Base-by-base conservation (phyloP, 2,329 filamentous ascomycete species). In the Davidsoniella neocaledoniae region DNA sequence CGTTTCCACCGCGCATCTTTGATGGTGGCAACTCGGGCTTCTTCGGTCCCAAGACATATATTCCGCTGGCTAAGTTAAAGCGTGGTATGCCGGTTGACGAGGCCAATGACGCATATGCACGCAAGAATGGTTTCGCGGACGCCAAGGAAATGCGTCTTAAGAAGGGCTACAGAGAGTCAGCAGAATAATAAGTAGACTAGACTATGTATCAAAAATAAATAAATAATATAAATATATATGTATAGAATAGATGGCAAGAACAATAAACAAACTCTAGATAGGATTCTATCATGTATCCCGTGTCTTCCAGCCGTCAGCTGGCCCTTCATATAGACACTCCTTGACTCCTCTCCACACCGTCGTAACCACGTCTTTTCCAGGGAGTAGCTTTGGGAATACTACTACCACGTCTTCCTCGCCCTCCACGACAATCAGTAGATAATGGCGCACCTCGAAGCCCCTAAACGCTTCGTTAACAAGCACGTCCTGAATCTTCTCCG, bases 391-490 rank as follows among this genome's bases (percentile, higher is more conserved):
- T 2, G 90, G 90, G 62, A 98, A 98, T 2, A 96, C 87, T n/a
- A 98, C 90, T 0, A 96, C 84, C 4, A 94, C 75, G 56, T 91
- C 81, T 49, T 81, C 76, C 65, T 96, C 90, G 2, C 81, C 87
- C 57, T 93, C 83, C 16, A 96, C 86, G 48, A 96, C 82, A 26
- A 96, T 84, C 4, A 86, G 78, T 7, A 98, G 68, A 60, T 94
- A 95, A 60, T 90, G 94, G 39, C 81, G 70, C 36, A 96, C 87
- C 65, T 88, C 86, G 59, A 95, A 94, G 0, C 88, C 88, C 51
- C 77, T 78, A 64, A 96, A 96, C 3, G 88, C 91, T 68, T 98
- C 91, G 62, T 95, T 87, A 46, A 98, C 84, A 49, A 95, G 77
- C 51, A 98, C 81, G 62, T 98, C 91, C 61, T 85, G 85, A 52